phyloP scores from a whole-genome alignment of 2,329 filamentous ascomycete species.

The Fusarium paranaense region DNA sequence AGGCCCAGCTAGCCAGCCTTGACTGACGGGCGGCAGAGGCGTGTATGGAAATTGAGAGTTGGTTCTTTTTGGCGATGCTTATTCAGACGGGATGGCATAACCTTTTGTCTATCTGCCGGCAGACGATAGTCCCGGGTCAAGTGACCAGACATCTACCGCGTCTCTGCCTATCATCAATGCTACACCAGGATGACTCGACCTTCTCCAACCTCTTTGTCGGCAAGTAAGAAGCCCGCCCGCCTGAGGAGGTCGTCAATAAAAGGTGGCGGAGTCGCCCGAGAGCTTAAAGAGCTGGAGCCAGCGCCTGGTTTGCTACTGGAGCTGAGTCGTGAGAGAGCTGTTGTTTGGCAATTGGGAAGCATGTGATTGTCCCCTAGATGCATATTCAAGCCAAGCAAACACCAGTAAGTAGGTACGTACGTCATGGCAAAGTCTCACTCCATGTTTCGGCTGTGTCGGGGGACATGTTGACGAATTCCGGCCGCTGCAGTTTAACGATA shows the following conservation, averaged over 20 bases:
- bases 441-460: constrained; percentile 33
- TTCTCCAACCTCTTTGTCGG: constrained; percentile 4
- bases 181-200: constrained; percentile 35
- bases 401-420: constrained; percentile 1
- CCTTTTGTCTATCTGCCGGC: not conserved
- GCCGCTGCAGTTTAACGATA: constrained; percentile 5
- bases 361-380: constrained; percentile 44
- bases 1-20: constrained; percentile 2
- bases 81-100: constrained; percentile 8
- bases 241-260: constrained; percentile 6
- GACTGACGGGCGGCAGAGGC: constrained; percentile 18
- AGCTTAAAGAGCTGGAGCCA: constrained; percentile 9
- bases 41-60: constrained; percentile 3
- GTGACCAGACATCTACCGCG: constrained; percentile 29
- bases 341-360: constrained; percentile 35
- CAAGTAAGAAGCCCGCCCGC: constrained; percentile 1
- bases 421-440: constrained; percentile 25
- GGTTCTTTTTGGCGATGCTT: constrained; percentile 16
- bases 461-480: constrained; percentile 23
- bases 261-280: constrained; percentile 22
- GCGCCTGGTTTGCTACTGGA: constrained; percentile 5
- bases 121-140: constrained; percentile 23
- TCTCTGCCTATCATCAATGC: constrained; percentile 18
- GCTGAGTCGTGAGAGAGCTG: constrained; percentile 32
- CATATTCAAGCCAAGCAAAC: constrained; percentile 23